phyloP scores from a whole-genome alignment of 1,284 basidiomycete species.

The Ustilago xerochloae region DNA sequence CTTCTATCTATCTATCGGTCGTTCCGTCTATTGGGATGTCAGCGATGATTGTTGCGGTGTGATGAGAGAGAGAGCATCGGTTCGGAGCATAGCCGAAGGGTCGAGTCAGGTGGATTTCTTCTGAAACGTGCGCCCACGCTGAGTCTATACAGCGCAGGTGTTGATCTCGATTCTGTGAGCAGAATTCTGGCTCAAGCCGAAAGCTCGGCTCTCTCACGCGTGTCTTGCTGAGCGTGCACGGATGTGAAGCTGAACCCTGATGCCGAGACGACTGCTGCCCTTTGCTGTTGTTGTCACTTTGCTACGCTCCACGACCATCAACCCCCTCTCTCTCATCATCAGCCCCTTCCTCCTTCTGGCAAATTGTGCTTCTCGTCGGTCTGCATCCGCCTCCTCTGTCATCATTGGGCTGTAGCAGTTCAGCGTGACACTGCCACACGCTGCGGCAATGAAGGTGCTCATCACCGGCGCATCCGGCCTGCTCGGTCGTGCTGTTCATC shows the following conservation, averaged over 20 bases:
- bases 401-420: neutral
- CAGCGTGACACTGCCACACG: neutral
- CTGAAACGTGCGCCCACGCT: neutral
- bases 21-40: conserved; percentile 3
- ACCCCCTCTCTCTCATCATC: neutral
- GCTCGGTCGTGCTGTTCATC: conserved; percentile 70
- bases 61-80: neutral
- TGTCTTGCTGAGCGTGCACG: conserved; percentile 5
- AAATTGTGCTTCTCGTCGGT: conserved; percentile 1
- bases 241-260: conserved; percentile 12
- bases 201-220: neutral
- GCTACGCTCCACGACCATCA: neutral
- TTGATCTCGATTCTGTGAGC: neutral
- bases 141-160: neutral
- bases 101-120: conserved; percentile 18
- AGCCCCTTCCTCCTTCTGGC: too few relatives aligned
- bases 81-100: conserved; percentile 6
- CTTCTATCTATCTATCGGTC: neutral
- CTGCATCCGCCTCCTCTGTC: neutral
- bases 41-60: neutral
- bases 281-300: neutral
- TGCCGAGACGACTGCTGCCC: neutral
- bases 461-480: conserved; percentile 71
- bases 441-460: conserved; percentile 67
- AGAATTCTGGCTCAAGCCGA: neutral